Base-by-base conservation (phyloP, 805 yeast species). In the Jamesozyma lodderae region DNA sequence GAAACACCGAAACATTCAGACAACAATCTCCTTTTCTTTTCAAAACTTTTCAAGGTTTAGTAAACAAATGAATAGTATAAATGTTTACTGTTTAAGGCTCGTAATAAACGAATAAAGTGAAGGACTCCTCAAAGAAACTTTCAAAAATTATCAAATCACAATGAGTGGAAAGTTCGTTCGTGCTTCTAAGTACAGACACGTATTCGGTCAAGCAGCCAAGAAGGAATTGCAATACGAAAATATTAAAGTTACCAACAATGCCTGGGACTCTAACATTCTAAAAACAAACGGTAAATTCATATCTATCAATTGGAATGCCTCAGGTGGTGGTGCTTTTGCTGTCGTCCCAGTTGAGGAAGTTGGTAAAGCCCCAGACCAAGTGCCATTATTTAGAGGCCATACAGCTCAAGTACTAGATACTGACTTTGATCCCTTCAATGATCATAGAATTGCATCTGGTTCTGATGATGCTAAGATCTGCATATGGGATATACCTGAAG, bases 251-350 rank as follows among this genome's bases (percentile, higher is more conserved):
- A 83, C 95, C 48, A 79, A 84, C 55, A 88, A 87, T 55, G 98
- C 97, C 1, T 92, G 95, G 84, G 99, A 92, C 62, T 83, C 95
- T 36, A 90, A 90, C 60, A 69, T 92, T 47, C 73, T 92, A 48
- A 78, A 86, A 62, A 75, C 83, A 46, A 92, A 92, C 59, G 90
- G 96, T 27, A 80, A 81, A 59, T 92, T 75, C 53, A 62, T 92
- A 30, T 72, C 95, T 1, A 81, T 87, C 47, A 87, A 85, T 59
- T 87, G 96, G 95, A 86, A 84, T 42, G 71, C 96, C 23, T 81
- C 94, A 9, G 97, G 97, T 29, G 97, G 97, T 45, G 99, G 99
- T 37, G 94, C 97, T 0, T 88, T 92, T 67, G 96, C 95, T 1
- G 83, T 94, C 10, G 77, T 92, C 43, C 98, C 98, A 2, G 66